Percentiles rank a stretch among this genome's conserved stretches.
phyloP scores from a whole-genome alignment of 1,139 yeast genomes.

The Saccharomycopsis crataegensis region DNA sequence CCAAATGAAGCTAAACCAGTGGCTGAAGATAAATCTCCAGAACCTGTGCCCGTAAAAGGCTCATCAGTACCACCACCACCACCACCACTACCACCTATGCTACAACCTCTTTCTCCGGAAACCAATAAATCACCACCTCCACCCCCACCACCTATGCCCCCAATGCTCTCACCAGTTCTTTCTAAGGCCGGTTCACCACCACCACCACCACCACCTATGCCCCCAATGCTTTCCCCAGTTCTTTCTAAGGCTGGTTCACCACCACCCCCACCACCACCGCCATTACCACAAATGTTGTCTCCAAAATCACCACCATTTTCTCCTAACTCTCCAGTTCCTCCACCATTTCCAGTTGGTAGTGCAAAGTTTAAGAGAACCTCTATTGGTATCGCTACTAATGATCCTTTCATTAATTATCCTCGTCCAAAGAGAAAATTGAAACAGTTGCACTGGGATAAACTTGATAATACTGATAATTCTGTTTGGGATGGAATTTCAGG shows the following conservation, averaged over 20 bases:
- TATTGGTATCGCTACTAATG: slow-evolving; percentile 6
- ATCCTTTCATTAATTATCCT: slow-evolving; percentile 44
- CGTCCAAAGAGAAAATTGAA: slow-evolving; percentile 73
- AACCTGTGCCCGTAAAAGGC: slow-evolving; percentile 25
- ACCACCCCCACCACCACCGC: slow-evolving; percentile 25
- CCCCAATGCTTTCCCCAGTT: slow-evolving; percentile 27
- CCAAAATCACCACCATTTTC: slow-evolving; percentile 27
- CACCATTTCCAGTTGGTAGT: slow-evolving; percentile 29
- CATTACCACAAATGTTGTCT: slow-evolving; percentile 23
- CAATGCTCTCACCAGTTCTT: slow-evolving; percentile 26
- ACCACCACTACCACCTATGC: slow-evolving; percentile 25
- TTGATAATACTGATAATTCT: slow-evolving; percentile 55
- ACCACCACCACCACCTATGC: slow-evolving; percentile 34
- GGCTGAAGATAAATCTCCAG: slow-evolving; percentile 23
- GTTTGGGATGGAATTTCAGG: slow-evolving; percentile 54
- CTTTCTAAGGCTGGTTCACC: slow-evolving; percentile 23
- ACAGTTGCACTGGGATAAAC: slow-evolving; percentile 80
- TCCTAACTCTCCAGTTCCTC: slow-evolving; percentile 21
- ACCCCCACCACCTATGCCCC: slow-evolving; percentile 34
- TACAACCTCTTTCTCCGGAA: slow-evolving; percentile 24
- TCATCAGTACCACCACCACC: slow-evolving; percentile 22
- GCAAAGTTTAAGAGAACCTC: slow-evolving; percentile 23
- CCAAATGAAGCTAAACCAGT: background rate
- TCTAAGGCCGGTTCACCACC: slow-evolving; percentile 26
- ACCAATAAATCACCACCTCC: slow-evolving; percentile 25